phyloP scores from a whole-genome alignment of 345 rosid species.

The Excoecaria cochinchinensis region DNA sequence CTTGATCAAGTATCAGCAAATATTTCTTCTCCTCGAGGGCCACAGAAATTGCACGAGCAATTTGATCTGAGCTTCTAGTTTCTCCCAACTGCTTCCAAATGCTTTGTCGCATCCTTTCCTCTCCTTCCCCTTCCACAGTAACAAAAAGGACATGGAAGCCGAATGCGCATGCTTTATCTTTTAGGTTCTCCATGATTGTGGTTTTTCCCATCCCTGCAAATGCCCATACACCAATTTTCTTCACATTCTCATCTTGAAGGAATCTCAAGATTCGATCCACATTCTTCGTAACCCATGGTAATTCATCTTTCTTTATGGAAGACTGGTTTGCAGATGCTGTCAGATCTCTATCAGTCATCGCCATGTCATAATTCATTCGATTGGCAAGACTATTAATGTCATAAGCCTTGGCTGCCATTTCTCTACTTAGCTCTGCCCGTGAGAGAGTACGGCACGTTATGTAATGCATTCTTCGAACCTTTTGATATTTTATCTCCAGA shows the following conservation, averaged over 20 bases:
- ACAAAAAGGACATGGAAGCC: slow-evolving; percentile 5
- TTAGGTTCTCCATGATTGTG: slow-evolving; percentile 12
- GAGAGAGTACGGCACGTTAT: neutral
- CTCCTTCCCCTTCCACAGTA: neutral
- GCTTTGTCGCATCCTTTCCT: slow-evolving; percentile 4
- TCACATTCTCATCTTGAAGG: too few species aligned
- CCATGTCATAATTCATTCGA: neutral
- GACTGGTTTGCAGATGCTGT: too few species aligned
- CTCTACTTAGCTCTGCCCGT: neutral
- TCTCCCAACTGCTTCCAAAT: neutral
- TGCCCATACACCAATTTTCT: too few species aligned
- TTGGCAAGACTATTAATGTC: neutral
- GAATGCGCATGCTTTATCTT: neutral
- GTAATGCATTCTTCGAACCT: neutral
- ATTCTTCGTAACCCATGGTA: too few species aligned
- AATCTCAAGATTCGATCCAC: too few species aligned
- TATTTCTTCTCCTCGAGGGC: neutral
- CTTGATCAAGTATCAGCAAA: slow-evolving; percentile 19
- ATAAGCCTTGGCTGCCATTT: neutral
- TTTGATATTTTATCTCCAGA: neutral
- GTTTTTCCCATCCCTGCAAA: slow-evolving; percentile 23
- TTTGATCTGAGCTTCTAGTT: neutral
- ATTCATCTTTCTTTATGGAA: too few species aligned
- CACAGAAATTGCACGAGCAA: neutral
- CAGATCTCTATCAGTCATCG: too few species aligned